Evolutionary conservation across 2,329 filamentous ascomycete species (phyloP), one percentile per base, ranked within the genome.

Genomic region (Botrytis paeoniae): DNA sequence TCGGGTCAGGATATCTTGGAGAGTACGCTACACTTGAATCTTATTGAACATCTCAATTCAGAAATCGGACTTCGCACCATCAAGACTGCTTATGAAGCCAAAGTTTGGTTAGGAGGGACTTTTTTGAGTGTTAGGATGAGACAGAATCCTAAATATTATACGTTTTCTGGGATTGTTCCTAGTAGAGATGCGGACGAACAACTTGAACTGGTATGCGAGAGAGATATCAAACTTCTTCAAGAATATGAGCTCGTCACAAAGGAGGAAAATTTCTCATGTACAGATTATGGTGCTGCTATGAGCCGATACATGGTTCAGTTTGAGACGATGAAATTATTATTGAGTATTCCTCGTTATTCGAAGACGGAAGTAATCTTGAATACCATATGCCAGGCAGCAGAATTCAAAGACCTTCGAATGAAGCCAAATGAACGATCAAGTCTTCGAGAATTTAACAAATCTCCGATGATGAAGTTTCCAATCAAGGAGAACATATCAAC

Each of bases 1-100:
- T 90, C 91, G 0, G 93, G 93, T 0, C 85, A 90, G 71, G 91
- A 95, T 75, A 84, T 89, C 3, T 82, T 97, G 1, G 94, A 97
- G 80, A 97, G 93, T 81, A 90, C 86, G 29, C 84, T 97, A 10
- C 93, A 97, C 81, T 84, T 89, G 41, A 94, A 95, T 76, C 83
- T 97, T 0, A 91, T 95, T 66, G 93, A 95, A 76, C 93, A 97
- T 78, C 82, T 97, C 76, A 97, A 97, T 78, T 93, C 93, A 2
- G 93, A 97, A 79, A 91, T 95, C 65, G 91, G 91, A 1, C 84
- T 97, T 1, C 91, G 92, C 0, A 94, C 92, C 0, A 89, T 97
- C 71, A 86, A 83, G 8, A 87, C 91, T 76, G 80, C 91, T 0
- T 80, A 85, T 1, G 88, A 90, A 0, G 93, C 93, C 18, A 90